Base-by-base conservation (phyloP, 1,284 basidiomycete genomes). In the Mycena sp. region DNA sequence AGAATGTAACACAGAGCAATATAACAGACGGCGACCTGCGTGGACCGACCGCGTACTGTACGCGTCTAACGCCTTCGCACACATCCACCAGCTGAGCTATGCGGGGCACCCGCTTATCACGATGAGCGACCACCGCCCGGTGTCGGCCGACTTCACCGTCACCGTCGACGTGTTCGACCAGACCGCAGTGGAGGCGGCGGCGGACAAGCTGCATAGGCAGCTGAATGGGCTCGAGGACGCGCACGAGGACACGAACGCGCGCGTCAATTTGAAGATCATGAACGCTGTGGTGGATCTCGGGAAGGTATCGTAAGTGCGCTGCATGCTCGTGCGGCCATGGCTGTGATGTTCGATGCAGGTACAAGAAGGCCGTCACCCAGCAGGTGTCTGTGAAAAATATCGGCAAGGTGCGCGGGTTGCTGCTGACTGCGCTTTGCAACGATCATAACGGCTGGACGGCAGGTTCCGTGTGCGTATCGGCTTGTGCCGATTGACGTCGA, bases 31-130 rank as follows among this genome's bases (percentile, higher is more conserved):
- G 30, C 90, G 88, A 71, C 91, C 91, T 25, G 91, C 91, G 16
- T 93, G 91, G 91, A 93, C 91, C 40, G 91, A 93, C 73, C 86
- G 91, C 17, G 83, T 93, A 26, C 74, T 93, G 35, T 80, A 87
- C 70, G 80, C 87, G 73, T 68, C 77, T 16, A 75, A 80, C 21
- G 73, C 80, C 30, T 72, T 76, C 25, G 77, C 80, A 40, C 64
- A 72, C 7, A 71, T 90, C 17, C 71, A 74, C 12, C 89, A 87
- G 67, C 69, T 77, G 11, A 80, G 84, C 6, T 93, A 93, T 69
- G 72, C 74, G 6, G 81, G 82, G 59, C 85, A 91, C 69, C 81
- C 85, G 6, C 82, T 85, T 57, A 87, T 93, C 58, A 85, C 83
- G 2, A 83, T 90, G 80, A 93, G 91, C 71, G 91, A 93, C 72